phyloP scores from a whole-genome alignment of 768 basidiomycete species.

The Tricholoma terreum region DNA sequence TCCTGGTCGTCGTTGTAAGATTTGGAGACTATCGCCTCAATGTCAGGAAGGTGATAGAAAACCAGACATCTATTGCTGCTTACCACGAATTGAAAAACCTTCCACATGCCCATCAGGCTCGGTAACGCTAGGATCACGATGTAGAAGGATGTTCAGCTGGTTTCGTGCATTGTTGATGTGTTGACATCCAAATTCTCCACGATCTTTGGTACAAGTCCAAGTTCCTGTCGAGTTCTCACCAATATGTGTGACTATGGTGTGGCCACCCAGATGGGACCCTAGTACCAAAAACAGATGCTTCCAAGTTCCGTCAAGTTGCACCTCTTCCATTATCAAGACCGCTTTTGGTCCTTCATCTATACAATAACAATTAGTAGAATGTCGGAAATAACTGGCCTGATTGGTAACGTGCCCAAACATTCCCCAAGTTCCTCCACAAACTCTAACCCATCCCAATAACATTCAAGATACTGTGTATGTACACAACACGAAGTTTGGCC shows the following conservation, averaged over 20 bases:
- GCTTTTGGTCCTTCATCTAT: not conserved
- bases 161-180: not conserved
- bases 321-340: not conserved
- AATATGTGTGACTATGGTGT: not conserved
- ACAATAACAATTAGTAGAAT: not conserved
- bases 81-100: not conserved
- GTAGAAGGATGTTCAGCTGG: not conserved
- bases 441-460: not conserved
- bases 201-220: slow-evolving; percentile 2
- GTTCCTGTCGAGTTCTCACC: not conserved
- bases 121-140: not conserved
- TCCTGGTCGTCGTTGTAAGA: not conserved
- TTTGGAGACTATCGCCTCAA: not conserved
- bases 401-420: not conserved
- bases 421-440: not conserved
- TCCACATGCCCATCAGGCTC: not conserved
- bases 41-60: not conserved
- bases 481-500: not conserved
- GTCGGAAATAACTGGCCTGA: no score
- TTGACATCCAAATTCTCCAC: not conserved
- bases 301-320: not conserved
- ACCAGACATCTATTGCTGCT: not conserved
- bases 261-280: not conserved
- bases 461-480: not conserved
- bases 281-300: not conserved